Conservation (phyloP, 1,284 basidiomycete species). For the Exsudoporus floridanus region DNA sequence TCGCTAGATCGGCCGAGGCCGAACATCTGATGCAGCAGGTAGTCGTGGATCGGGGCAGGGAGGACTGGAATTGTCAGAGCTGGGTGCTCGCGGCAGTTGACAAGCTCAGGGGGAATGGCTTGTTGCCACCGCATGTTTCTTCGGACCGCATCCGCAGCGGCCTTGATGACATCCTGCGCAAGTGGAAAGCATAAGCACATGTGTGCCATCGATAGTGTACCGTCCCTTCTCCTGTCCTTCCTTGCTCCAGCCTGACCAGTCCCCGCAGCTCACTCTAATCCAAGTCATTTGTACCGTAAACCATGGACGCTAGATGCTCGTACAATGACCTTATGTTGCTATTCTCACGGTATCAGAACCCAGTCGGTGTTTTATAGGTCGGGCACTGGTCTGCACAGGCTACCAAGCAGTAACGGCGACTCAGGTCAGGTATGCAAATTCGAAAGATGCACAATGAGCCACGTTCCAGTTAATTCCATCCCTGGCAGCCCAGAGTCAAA, state of each 20-base stretch:
- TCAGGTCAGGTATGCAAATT: too few species aligned
- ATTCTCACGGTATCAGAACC: conserved; percentile 1
- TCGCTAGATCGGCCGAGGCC: conserved; percentile 11
- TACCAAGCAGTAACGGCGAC: too few species aligned
- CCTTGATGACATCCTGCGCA: conserved; percentile 28
- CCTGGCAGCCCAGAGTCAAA: too few species aligned
- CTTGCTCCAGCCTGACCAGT: conserved; percentile 5
- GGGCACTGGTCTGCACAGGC: too few species aligned
- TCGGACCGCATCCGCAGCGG: conserved; percentile 21
- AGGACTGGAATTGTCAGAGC: conserved; percentile 36
- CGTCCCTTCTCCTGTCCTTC: neutral
- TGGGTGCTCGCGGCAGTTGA: conserved; percentile 33
- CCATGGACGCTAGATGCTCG: neutral
- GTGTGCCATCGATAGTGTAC: neutral
- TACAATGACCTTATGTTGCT: neutral
- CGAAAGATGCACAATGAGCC: too few species aligned
- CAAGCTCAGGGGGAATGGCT: conserved; percentile 16
- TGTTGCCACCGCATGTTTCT: conserved; percentile 21
- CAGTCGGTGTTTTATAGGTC: neutral
- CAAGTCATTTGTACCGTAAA: neutral
- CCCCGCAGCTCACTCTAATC: conserved; percentile 3
- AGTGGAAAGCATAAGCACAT: conserved; percentile 23
- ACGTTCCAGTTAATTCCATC: too few species aligned
- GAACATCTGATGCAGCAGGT: conserved; percentile 28
- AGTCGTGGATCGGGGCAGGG: conserved; percentile 22